These are phyloP conservation scores for Suhomyces bolitotheri DNA, from an alignment of 1,139 yeast species.

Conservation along the genomic window DNA sequence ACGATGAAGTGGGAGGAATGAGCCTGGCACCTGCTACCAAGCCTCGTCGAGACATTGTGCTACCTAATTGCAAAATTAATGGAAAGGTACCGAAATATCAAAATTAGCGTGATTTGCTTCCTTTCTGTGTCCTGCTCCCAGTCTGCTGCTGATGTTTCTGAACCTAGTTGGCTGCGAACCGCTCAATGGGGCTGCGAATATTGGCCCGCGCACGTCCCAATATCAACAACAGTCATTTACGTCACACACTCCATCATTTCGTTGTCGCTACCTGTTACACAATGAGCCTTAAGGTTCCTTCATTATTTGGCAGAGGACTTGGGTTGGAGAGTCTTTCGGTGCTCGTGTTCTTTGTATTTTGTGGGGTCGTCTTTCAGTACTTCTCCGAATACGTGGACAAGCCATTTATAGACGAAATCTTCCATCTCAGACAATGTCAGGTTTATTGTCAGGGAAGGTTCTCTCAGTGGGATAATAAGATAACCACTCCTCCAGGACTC, in stretches of 20 bases:
- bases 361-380: conserved; percentile 18
- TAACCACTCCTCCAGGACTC: conserved; percentile 96
- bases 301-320: neutral
- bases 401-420: conserved; percentile 73
- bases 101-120: too few species aligned
- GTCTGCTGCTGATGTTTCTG: too few species aligned
- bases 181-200: too few species aligned
- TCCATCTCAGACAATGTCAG: conserved; percentile 80
- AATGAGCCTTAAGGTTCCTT: neutral
- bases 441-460: conserved; percentile 64
- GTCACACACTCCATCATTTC: neutral
- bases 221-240: neutral
- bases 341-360: conserved; percentile 16
- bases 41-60: too few species aligned
- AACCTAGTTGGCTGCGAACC: neutral
- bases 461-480: conserved; percentile 77
- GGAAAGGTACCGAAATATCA: too few species aligned
- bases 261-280: too few species aligned
- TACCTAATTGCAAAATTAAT: too few species aligned
- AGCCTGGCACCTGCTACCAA: conserved; percentile 22
- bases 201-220: conserved; percentile 1
- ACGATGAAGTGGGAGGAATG: conserved; percentile 23
- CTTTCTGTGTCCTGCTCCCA: too few species aligned
- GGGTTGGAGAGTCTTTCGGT: neutral
- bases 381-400: conserved; percentile 30